These are phyloP conservation scores for Ilyonectria destructans DNA, from an alignment of 2,329 filamentous ascomycete genomes.

Conservation along the genomic window DNA sequence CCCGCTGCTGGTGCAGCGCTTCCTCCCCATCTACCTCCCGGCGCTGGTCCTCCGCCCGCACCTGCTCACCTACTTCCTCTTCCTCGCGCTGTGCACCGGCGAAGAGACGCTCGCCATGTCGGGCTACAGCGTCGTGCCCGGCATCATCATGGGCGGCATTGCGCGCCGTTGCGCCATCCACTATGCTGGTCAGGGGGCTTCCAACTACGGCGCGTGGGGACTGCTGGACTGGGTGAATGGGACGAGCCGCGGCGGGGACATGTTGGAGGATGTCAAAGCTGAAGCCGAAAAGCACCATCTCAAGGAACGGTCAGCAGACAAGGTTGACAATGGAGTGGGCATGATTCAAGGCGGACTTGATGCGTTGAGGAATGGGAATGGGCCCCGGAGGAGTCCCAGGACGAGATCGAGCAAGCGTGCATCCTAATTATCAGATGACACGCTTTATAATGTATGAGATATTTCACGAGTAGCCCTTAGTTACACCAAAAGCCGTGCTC, in stretches of 20 bases:
- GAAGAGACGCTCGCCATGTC: conserved; percentile 79
- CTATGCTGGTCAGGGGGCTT: conserved; percentile 69
- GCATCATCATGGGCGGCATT: conserved; percentile 69
- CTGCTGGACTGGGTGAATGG: conserved; percentile 75
- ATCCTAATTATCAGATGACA: conserved; percentile 11
- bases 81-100: conserved; percentile 74
- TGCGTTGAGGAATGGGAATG: conserved; percentile 49
- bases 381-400: conserved; percentile 48
- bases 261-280: conserved; percentile 68
- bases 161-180: conserved; percentile 63
- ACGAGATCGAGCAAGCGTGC: conserved; percentile 44
- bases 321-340: conserved; percentile 53
- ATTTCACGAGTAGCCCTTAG: background rate
- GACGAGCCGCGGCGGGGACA: conserved; percentile 67
- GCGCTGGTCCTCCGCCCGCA: conserved; percentile 78
- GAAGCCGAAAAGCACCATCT: conserved; percentile 73
- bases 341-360: conserved; percentile 55
- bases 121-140: conserved; percentile 75
- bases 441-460: background rate
- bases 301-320: conserved; percentile 58
- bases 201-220: conserved; percentile 76
- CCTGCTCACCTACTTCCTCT: conserved; percentile 80
- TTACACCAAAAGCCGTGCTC: background rate
- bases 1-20: conserved; percentile 74
- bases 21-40: conserved; percentile 78